Conservation (phyloP, 768 basidiomycete genomes). For the Termitomyces sp. region DNA sequence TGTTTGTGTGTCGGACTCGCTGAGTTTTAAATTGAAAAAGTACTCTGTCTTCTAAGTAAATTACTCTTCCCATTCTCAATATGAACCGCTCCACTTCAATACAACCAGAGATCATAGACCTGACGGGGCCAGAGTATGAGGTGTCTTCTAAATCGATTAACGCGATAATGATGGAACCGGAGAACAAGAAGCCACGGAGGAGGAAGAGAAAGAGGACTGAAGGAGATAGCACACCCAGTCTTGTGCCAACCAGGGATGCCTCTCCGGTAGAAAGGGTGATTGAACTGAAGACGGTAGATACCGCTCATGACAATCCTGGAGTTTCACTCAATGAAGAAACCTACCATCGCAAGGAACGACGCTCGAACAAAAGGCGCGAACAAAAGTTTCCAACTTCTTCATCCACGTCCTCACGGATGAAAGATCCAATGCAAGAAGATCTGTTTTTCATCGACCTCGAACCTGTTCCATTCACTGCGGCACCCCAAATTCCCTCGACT, state of each 20-base stretch:
- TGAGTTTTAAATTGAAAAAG: slow-evolving; percentile 11
- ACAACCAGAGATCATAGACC: slow-evolving; percentile 26
- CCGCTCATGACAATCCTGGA: not conserved
- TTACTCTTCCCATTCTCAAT: not conserved
- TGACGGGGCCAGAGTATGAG: slow-evolving; percentile 15
- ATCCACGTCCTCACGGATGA: slow-evolving; percentile 12
- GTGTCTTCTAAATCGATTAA: not conserved
- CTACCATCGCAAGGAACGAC: slow-evolving; percentile 1
- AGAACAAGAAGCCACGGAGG: slow-evolving; percentile 16
- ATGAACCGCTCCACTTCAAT: not conserved
- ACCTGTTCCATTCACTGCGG: slow-evolving; percentile 29
- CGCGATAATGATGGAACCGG: not conserved
- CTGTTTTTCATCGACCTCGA: slow-evolving; percentile 48
- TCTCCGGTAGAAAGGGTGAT: slow-evolving; percentile 16
- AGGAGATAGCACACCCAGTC: slow-evolving; percentile 11
- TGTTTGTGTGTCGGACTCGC: not conserved
- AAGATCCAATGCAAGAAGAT: slow-evolving; percentile 7
- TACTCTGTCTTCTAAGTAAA: not conserved
- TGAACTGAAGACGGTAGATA: not conserved
- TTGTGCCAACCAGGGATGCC: slow-evolving; percentile 15
- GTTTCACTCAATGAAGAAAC: not conserved
- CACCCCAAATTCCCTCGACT: slow-evolving; percentile 8
- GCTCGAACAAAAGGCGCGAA: slow-evolving; percentile 4
- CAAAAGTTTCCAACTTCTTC: slow-evolving; percentile 5
- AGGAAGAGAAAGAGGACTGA: slow-evolving; percentile 21